A percentile compares a stretch with the other conserved stretches of the same genome.
These are phyloP conservation scores for Neurospora sp. DNA, from an alignment of 495 filamentous ascomycete species.

Conservation along the genomic window DNA sequence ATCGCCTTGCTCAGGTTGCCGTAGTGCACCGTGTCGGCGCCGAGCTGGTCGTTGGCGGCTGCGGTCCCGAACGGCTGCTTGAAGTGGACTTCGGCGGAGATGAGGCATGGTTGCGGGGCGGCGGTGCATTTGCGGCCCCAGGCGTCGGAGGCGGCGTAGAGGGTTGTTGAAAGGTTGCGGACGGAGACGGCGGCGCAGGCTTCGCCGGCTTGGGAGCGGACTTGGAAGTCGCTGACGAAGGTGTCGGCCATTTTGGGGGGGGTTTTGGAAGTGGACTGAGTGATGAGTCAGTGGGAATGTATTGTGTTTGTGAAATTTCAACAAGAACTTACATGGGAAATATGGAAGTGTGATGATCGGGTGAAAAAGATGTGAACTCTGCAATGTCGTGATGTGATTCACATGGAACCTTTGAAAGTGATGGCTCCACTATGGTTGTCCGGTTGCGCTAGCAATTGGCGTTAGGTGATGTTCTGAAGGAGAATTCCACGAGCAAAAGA, in stretches of 20 bases:
- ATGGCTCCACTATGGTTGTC: not conserved
- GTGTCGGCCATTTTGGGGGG: not conserved
- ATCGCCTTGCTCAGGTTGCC: constrained; percentile 47
- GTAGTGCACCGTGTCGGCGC: constrained; percentile 50
- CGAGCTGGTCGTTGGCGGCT: constrained; percentile 35
- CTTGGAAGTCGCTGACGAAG: constrained; percentile 22
- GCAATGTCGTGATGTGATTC: not conserved
- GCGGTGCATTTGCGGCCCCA: constrained; percentile 40
- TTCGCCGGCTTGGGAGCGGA: constrained; percentile 24
- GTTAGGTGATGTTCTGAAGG: no score
- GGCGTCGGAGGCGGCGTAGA: constrained; percentile 38
- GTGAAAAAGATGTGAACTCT: not conserved
- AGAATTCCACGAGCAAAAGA: no score
- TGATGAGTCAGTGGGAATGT: fast-evolving
- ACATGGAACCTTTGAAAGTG: not conserved
- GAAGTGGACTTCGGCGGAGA: constrained; percentile 43
- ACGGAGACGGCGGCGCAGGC: constrained; percentile 35
- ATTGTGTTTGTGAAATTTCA: not conserved
- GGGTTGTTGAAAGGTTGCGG: constrained; percentile 37
- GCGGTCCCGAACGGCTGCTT: constrained; percentile 34
- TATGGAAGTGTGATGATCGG: not conserved
- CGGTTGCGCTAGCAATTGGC: not conserved
- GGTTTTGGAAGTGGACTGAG: not conserved
- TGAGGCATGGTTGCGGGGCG: constrained; percentile 36
- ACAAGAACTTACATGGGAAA: not conserved